Base-by-base conservation (phyloP, 176 grass and related monocot species). In the Musa schizocarpa region DNA sequence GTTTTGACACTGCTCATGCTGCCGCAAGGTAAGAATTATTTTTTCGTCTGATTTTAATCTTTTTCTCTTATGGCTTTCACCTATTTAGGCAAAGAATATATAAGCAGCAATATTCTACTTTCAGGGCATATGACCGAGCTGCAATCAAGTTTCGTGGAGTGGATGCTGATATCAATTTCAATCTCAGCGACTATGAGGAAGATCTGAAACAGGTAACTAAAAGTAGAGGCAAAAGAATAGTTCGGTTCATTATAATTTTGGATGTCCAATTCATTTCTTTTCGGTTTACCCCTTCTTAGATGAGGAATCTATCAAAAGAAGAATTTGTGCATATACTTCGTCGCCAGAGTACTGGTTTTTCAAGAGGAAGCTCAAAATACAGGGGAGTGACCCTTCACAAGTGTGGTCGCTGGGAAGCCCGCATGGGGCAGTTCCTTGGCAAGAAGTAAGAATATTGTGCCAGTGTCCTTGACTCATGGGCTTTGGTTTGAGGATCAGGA, bases 101-200 rank as follows among this genome's bases (percentile, higher is more conserved):
- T 69, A 29, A 21, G 14, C 21, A 13, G 79, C 11, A 25, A 62
- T 51, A 73, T 80, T 54, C 27, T 80, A n/a, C 54, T 26, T 13
- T 1, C 89, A 96, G 93, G 71, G 93, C 93, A 73, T 96, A 96
- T 20, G 93, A 96, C 72, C 79, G 89, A 57, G 93, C 89, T 2
- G 93, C 93, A 58, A 96, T 96, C 74, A 96, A 92, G 80, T 96
- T 96, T 54, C 89, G 93, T 4, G 93, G 93, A 25, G 81, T 92
- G 2, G 93, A 92, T 21, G 89, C 93, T 0, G 93, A 96, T 83
- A 96, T 96, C 73, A 96, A 96, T 85, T 96, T 96, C 83, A 88
- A 87, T 76, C 85, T 96, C 9, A 89, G 85, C 20, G 93, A 96
- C 79, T 96, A 96, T 27, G 93, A 96, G 43, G 93, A 96, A 64